phyloP scores from a whole-genome alignment of 352 stramenopile species.

The Pythium plurisporium region DNA sequence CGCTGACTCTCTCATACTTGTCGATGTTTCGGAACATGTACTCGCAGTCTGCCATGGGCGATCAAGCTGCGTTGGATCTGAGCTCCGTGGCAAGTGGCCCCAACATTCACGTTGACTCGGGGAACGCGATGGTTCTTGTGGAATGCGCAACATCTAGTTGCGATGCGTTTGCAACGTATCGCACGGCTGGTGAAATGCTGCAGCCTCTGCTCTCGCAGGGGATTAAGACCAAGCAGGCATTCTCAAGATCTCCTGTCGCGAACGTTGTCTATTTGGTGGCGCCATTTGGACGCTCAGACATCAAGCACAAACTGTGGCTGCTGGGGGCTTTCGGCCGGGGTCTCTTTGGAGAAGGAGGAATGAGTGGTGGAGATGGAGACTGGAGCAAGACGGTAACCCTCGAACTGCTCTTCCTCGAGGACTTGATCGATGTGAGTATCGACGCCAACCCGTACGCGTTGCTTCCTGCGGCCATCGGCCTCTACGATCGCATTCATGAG shows the following conservation, averaged over 20 bases:
- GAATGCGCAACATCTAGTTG: conserved; percentile 41
- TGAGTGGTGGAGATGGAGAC: background rate
- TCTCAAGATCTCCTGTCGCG: conserved; percentile 52
- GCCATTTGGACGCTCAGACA: conserved; percentile 52
- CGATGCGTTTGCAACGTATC: conserved; percentile 67
- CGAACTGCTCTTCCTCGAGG: conserved; percentile 67
- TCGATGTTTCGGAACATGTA: conserved; percentile 69
- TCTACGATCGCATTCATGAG: conserved; percentile 72
- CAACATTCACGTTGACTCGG: conserved; percentile 41
- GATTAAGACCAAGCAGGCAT: conserved; percentile 56
- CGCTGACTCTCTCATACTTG: conserved; percentile 65
- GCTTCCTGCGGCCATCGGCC: conserved; percentile 48
- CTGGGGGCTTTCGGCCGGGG: conserved; percentile 58
- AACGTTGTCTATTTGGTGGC: conserved; percentile 73
- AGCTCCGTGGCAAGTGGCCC: conserved; percentile 29
- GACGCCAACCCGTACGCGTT: conserved; percentile 55
- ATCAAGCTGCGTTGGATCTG: conserved; percentile 53
- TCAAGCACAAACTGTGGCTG: conserved; percentile 71
- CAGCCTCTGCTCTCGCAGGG: conserved; percentile 42
- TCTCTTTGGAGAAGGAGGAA: conserved; percentile 37
- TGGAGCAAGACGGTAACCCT: conserved; percentile 62
- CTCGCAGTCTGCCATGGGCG: conserved; percentile 60
- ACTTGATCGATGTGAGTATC: conserved; percentile 61
- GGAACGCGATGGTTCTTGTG: conserved; percentile 53
- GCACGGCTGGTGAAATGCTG: conserved; percentile 51